These are phyloP conservation scores for Nasturtium officinale DNA, from an alignment of 345 rosid genomes.

Conservation along the genomic window DNA sequence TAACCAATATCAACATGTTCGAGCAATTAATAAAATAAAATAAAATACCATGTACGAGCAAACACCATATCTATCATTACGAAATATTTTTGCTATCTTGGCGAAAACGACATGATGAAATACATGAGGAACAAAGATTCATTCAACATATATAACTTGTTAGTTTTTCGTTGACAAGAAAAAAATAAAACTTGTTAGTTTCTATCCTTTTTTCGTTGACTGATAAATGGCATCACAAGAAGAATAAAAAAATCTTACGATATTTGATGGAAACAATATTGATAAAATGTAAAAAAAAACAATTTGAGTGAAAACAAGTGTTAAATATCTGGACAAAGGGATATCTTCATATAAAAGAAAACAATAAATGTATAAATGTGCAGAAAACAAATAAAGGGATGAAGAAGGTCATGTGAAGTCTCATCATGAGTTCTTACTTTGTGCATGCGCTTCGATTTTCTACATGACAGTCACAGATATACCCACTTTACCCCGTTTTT, in stretches of 20 bases:
- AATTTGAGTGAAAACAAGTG: background rate
- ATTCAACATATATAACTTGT: too few species aligned
- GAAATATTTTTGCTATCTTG: conserved; percentile 23
- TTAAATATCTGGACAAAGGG: conserved; percentile 10
- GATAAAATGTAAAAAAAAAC: background rate
- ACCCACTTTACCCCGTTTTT: conserved; percentile 22
- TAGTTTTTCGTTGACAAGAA: too few species aligned
- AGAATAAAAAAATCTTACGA: background rate
- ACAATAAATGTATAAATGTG: conserved; percentile 15
- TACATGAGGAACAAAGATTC: background rate
- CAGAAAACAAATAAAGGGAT: conserved; percentile 20
- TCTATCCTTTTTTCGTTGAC: background rate
- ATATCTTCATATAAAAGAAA: conserved; percentile 21
- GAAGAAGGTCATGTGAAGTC: conserved; percentile 45
- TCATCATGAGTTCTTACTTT: conserved; percentile 43
- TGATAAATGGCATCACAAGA: background rate
- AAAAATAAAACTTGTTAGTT: background rate
- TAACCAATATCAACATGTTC: conserved; percentile 13
- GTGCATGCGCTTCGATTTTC: conserved; percentile 46
- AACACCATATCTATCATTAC: conserved; percentile 17
- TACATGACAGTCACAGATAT: conserved; percentile 42
- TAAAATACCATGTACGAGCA: background rate
- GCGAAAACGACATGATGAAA: conserved; percentile 17
- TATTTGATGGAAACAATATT: background rate
- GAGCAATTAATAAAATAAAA: background rate